Conservation (phyloP, 108 stramenopile species). For the Seminavis robusta region DNA sequence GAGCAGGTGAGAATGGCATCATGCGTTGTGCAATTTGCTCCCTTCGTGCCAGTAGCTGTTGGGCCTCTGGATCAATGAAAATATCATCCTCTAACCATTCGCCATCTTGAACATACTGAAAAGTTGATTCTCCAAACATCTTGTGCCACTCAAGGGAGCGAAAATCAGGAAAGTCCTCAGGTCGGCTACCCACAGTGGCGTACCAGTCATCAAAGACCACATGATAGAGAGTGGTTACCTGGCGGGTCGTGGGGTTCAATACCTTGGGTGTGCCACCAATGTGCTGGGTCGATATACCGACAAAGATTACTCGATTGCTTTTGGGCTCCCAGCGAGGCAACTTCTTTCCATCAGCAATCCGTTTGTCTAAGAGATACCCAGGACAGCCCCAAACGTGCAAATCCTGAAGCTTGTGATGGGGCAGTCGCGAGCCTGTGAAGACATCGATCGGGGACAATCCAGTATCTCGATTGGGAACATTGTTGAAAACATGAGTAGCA, state of each 20-base stretch:
- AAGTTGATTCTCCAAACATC: constrained; percentile 19
- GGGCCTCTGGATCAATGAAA: too few relatives aligned
- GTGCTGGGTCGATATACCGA: background rate
- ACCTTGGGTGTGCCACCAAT: background rate
- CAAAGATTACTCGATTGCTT: constrained; percentile 6
- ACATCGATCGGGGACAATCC: constrained; percentile 14
- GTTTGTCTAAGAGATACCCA: constrained; percentile 17
- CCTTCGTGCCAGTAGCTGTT: too few relatives aligned
- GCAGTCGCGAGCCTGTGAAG: constrained; percentile 12
- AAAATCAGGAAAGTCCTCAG: constrained; percentile 6
- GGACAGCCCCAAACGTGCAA: constrained; percentile 39
- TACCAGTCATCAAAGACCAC: constrained; percentile 43
- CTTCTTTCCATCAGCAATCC: constrained; percentile 11
- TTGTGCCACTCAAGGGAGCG: background rate
- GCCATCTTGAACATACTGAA: constrained; percentile 5
- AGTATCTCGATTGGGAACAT: background rate
- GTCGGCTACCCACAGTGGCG: constrained; percentile 13
- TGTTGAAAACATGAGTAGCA: constrained; percentile 6
- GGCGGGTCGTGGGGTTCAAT: constrained; percentile 11
- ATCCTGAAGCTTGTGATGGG: constrained; percentile 3
- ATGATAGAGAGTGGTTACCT: constrained; percentile 35
- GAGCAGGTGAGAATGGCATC: too few relatives aligned
- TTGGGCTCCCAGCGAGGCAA: constrained; percentile 30
- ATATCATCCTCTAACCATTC: background rate
- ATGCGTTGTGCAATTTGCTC: too few relatives aligned